phyloP scores from a whole-genome alignment of 331 rosid genomes.

The Arachis monticola region DNA sequence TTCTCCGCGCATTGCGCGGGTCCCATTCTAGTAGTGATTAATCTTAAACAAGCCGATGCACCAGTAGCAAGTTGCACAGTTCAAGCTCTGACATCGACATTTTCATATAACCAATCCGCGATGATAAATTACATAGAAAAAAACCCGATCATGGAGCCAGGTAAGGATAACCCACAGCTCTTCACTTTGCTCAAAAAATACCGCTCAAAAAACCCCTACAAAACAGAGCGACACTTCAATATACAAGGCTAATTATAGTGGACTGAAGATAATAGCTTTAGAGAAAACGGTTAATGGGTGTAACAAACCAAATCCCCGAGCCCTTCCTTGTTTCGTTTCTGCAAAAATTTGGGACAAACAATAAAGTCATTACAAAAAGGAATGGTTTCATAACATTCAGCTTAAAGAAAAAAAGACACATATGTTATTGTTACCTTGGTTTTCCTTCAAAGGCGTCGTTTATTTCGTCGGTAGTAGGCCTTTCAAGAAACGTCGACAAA shows the following conservation, averaged over 20 bases:
- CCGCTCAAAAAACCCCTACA: slow-evolving; percentile 69
- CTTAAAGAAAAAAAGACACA: slow-evolving; percentile 15
- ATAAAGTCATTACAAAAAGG: slow-evolving; percentile 14
- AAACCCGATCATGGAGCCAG: background rate
- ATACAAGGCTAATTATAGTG: slow-evolving; percentile 6
- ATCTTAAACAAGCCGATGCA: background rate
- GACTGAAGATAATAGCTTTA: background rate
- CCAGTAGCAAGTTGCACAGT: slow-evolving; percentile 23
- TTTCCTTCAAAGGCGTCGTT: slow-evolving; percentile 76
- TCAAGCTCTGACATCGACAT: slow-evolving; percentile 28
- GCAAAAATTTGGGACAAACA: slow-evolving; percentile 44
- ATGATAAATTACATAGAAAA: background rate
- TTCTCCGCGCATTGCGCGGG: too few relatives aligned
- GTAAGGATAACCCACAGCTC: slow-evolving; percentile 7
- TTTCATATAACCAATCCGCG: slow-evolving; percentile 12
- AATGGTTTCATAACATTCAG: slow-evolving; percentile 1
- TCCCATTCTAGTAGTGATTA: too few relatives aligned
- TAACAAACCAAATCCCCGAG: slow-evolving; percentile 72
- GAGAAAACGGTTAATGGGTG: background rate
- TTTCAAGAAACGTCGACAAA: slow-evolving; percentile 61
- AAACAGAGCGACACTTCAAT: slow-evolving; percentile 17
- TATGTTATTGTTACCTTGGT: slow-evolving; percentile 70
- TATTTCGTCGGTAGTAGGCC: slow-evolving; percentile 73
- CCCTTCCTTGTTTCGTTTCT: slow-evolving; percentile 60
- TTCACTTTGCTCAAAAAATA: slow-evolving; percentile 47